Base-by-base conservation (phyloP, 1,284 basidiomycete genomes). In the Chalciporus sp. region DNA sequence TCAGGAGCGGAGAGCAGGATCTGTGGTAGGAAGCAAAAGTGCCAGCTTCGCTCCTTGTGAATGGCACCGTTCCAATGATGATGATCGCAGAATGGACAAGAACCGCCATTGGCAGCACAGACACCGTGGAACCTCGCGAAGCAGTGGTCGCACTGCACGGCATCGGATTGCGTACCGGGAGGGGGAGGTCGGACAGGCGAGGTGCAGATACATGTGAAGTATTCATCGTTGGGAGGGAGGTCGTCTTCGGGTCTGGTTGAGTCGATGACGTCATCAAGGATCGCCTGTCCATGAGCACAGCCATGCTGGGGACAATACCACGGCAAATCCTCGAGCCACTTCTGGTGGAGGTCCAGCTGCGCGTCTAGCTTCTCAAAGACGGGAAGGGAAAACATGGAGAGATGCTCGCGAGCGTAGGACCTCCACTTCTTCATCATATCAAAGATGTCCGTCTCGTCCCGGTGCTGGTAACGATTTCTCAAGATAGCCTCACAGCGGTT, bases 41-140 rank as follows among this genome's bases (percentile, higher is more conserved):
- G 88, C 81, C 84, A 92, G 61, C 77, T 88, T 47, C 90, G 83
- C 55, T 88, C 82, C 68, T 90, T 91, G 67, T 84, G 82, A 52
- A 92, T 85, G 7, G 85, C 80, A 27, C 90, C 90, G 61, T 92
- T 90, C 90, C 90, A 92, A 61, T 92, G 90, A 59, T 90, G 86
- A 61, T 92, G 89, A 59, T 92, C 90, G 61, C 90, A 92, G 75
- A 92, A 92, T 0, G 90, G 90, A 66, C 90, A 92, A 8, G 90
- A 92, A 35, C 90, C 90, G n/a, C 90, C 90, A 59, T 86, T 90
- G 58, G 85, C 85, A 11, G 89, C 90, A 60, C 90, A 92, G 52
- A 84, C 78, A 17, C 88, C 90, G 60, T 92, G 90, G 72, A 92
- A 92, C 49, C 89, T 77, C 42, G 90, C 90, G 66, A 81, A 88